These are phyloP conservation scores for Fusarium sp. DNA, from an alignment of 2,329 filamentous ascomycete genomes.

Conservation along the genomic window DNA sequence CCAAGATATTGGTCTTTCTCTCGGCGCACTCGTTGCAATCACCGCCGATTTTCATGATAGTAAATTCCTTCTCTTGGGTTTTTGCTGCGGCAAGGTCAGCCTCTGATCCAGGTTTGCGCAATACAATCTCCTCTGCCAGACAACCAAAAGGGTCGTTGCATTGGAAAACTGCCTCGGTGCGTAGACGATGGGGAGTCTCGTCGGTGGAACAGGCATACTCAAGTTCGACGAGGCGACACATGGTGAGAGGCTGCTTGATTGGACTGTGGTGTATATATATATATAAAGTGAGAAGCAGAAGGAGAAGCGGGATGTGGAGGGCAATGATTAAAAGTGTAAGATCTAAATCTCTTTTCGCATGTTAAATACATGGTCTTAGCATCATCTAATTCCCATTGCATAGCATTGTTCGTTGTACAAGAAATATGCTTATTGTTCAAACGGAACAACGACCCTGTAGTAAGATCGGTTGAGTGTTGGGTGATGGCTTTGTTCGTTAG, in stretches of 20 bases:
- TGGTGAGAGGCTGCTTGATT: not conserved
- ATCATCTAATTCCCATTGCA: not conserved
- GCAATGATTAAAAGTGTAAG: not conserved
- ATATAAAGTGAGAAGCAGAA: not conserved
- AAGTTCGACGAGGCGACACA: constrained; percentile 26
- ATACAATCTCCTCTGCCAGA: not conserved
- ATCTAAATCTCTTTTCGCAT: too few species aligned
- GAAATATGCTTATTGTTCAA: not conserved
- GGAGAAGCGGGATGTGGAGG: too few species aligned
- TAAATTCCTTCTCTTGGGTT: not conserved
- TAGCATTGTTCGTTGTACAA: not conserved
- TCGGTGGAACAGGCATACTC: constrained; percentile 26
- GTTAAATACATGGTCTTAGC: not conserved
- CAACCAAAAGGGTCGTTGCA: constrained; percentile 22
- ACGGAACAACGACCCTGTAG: not conserved
- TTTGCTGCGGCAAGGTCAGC: not conserved
- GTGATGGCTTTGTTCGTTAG: too few species aligned
- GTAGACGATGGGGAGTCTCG: constrained; percentile 1
- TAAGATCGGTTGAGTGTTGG: too few species aligned
- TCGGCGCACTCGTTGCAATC: constrained; percentile 8
- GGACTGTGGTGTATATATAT: too few species aligned
- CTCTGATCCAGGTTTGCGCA: not conserved
- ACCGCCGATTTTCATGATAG: not conserved
- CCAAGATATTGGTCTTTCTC: not conserved
- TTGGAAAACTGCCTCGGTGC: not conserved